Conservation (phyloP, 2,329 filamentous ascomycete genomes). For the Beauveria pseudobassiana region DNA sequence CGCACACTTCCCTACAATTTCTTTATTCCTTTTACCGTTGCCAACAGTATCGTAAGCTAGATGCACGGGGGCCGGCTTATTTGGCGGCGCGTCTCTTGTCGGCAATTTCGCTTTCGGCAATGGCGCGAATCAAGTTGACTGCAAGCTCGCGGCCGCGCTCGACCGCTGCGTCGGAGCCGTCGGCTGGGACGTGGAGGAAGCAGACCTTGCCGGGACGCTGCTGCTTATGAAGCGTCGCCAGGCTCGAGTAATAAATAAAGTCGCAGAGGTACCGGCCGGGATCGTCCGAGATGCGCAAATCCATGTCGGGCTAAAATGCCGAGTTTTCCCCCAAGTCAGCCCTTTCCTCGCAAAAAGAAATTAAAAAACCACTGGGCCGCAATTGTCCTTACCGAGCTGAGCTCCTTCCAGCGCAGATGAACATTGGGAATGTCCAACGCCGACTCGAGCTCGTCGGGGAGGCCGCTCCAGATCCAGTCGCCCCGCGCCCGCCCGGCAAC, state of each 20-base stretch:
- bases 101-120: slow-evolving; percentile 43
- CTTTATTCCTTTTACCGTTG: not conserved
- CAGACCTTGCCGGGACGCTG: slow-evolving; percentile 44
- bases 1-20: not conserved
- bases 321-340: not conserved
- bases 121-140: slow-evolving; percentile 47
- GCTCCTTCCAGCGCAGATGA: slow-evolving; percentile 45
- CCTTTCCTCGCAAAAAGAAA: too few relatives aligned
- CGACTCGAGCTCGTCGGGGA: slow-evolving; percentile 49
- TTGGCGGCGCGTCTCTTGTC: slow-evolving; percentile 13
- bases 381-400: slow-evolving; percentile 35
- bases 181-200: slow-evolving; percentile 67
- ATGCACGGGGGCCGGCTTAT: not conserved
- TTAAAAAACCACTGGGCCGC: too few relatives aligned
- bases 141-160: slow-evolving; percentile 43
- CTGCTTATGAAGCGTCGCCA: slow-evolving; percentile 48
- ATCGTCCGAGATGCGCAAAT: slow-evolving; percentile 57
- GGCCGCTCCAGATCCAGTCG: slow-evolving; percentile 45
- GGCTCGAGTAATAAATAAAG: slow-evolving; percentile 67
- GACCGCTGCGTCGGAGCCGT: slow-evolving; percentile 42
- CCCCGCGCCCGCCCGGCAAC: slow-evolving; percentile 37
- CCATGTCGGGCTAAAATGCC: slow-evolving; percentile 26
- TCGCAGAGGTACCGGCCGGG: slow-evolving; percentile 70
- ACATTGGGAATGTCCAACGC: slow-evolving; percentile 52
- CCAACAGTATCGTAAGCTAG: not conserved